Conservation (phyloP, 805 yeast species). For the Maudiozyma barnettii region DNA sequence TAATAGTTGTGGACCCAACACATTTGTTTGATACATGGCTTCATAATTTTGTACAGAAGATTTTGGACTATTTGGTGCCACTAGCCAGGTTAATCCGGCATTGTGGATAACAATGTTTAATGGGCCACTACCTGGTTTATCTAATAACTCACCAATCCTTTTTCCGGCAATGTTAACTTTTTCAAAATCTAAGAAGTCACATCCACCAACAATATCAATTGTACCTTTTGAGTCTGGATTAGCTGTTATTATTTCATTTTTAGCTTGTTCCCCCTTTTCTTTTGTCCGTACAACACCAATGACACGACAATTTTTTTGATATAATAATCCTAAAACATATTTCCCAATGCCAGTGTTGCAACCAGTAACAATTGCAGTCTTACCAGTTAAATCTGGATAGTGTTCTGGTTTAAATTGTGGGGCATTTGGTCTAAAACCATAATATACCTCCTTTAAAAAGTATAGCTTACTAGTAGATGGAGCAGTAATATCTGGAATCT, state of each 20-base stretch:
- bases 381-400: constrained; percentile 32
- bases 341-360: constrained; percentile 32
- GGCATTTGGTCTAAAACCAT: constrained; percentile 19
- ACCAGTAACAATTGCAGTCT: constrained; percentile 34
- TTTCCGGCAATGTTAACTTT: constrained; percentile 26
- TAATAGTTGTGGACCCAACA: constrained; percentile 13
- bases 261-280: constrained; percentile 28
- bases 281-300: constrained; percentile 28
- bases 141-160: constrained; percentile 8
- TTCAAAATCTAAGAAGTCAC: constrained; percentile 34
- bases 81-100: constrained; percentile 30
- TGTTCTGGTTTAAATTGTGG: constrained; percentile 26
- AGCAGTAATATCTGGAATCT: constrained; percentile 11
- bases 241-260: constrained; percentile 20
- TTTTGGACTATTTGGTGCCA: constrained; percentile 21
- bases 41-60: constrained; percentile 30
- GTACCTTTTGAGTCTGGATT: constrained; percentile 21
- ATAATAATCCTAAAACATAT: constrained; percentile 18
- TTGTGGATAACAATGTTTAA: constrained; percentile 29
- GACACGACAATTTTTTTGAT: constrained; percentile 29
- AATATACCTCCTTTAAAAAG: constrained; percentile 11
- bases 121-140: constrained; percentile 9
- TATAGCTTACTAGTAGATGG: constrained; percentile 12
- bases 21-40: constrained; percentile 31
- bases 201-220: constrained; percentile 18